Evolutionary conservation across 192 early-diverging fungal species (phyloP).

Genomic region (Pilobolus umbonatus): DNA sequence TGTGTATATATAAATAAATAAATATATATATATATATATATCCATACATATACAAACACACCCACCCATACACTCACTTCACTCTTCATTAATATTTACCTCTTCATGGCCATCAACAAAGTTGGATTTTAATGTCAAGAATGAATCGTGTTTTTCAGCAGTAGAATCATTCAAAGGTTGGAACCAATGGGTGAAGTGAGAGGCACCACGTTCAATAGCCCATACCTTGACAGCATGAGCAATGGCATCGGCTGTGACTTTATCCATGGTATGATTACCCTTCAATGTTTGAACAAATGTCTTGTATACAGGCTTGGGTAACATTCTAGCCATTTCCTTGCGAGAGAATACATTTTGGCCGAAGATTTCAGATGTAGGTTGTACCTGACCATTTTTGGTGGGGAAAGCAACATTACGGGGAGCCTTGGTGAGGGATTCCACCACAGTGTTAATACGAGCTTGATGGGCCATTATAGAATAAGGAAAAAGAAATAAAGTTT

Average conservation of each 20-base stretch:
- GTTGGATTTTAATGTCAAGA: conserved; percentile 83
- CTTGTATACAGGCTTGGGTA: conserved; percentile 94
- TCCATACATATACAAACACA: not conserved
- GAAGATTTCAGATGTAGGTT: conserved; percentile 88
- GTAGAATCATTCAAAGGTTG: conserved; percentile 98
- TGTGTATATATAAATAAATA: too few species aligned
- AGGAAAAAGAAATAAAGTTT: not conserved
- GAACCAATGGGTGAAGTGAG: conserved; percentile 99
- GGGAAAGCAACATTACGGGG: conserved; percentile 80
- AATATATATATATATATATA: not conserved
- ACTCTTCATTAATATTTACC: conserved; percentile 29
- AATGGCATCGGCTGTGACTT: conserved; percentile 94
- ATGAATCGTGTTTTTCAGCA: conserved; percentile 99
- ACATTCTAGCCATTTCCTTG: conserved; percentile 78
- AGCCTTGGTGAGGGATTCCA: conserved; percentile 53
- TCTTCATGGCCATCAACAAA: conserved; percentile 84
- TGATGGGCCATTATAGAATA: conserved; percentile 30
- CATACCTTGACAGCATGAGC: conserved; percentile 98
- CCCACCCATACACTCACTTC: too few species aligned
- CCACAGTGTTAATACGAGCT: conserved; percentile 42
- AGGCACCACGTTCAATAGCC: conserved; percentile 96
- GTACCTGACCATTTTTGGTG: conserved; percentile 61
- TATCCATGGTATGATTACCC: conserved; percentile 85
- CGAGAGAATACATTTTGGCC: conserved; percentile 92
- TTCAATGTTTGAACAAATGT: conserved; percentile 90